A percentile compares a stretch with the other conserved stretches of the same genome.
Evolutionary conservation across 1,284 basidiomycete species (phyloP).

Genomic region (Ustilago nuda): DNA sequence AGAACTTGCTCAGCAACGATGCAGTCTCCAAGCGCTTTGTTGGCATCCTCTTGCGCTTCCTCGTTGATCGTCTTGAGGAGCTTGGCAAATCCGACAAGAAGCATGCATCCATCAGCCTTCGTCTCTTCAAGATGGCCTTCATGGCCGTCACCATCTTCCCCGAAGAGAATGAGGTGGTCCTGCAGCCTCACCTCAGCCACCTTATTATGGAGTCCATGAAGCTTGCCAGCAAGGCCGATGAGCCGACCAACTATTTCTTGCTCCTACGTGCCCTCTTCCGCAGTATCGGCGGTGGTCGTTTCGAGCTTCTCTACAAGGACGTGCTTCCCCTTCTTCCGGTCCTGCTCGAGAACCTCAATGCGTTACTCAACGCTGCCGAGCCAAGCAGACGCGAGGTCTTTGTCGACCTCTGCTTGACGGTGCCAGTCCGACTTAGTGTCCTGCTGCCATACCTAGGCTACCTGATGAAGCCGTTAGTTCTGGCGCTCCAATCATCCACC

Average conservation of each 20-base stretch:
- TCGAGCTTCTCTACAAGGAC: slow-evolving; percentile 95
- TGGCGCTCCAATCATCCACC: slow-evolving; percentile 82
- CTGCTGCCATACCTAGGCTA: slow-evolving; percentile 94
- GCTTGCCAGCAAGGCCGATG: slow-evolving; percentile 88
- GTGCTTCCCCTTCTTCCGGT: slow-evolving; percentile 95
- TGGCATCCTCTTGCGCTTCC: slow-evolving; percentile 88
- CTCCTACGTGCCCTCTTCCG: slow-evolving; percentile 94
- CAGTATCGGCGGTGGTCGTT: slow-evolving; percentile 96
- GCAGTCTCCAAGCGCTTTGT: slow-evolving; percentile 88
- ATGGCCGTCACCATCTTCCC: slow-evolving; percentile 86
- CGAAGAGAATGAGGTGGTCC: slow-evolving; percentile 84
- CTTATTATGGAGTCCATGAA: slow-evolving; percentile 98
- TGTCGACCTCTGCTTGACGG: slow-evolving; percentile 96
- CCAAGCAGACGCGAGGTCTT: slow-evolving; percentile 72
- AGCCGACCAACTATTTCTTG: slow-evolving; percentile 92
- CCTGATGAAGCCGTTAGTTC: slow-evolving; percentile 94
- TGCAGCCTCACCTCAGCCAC: slow-evolving; percentile 91
- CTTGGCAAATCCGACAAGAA: slow-evolving; percentile 87
- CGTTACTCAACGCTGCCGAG: slow-evolving; percentile 67
- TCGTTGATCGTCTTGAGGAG: slow-evolving; percentile 82
- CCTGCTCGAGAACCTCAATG: slow-evolving; percentile 92
- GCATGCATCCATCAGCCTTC: slow-evolving; percentile 79
- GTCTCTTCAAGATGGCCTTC: slow-evolving; percentile 97
- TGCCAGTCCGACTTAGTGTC: slow-evolving; percentile 94
- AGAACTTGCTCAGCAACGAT: slow-evolving; percentile 86